A percentile compares a stretch with the other conserved stretches of the same genome.
These are phyloP conservation scores for Botryotinia globosa DNA, from an alignment of 2,329 filamentous ascomycete genomes.

Conservation along the genomic window DNA sequence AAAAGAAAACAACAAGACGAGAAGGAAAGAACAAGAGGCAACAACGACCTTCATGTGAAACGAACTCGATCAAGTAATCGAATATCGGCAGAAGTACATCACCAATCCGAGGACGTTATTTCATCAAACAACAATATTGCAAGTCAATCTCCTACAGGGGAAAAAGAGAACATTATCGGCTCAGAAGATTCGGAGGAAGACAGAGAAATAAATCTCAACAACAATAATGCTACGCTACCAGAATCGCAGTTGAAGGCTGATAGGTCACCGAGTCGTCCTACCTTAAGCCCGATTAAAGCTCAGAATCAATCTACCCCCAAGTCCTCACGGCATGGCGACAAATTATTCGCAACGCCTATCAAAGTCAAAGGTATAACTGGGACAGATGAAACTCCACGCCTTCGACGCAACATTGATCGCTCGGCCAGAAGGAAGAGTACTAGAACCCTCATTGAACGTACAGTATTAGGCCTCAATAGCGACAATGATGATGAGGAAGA, in stretches of 20 bases:
- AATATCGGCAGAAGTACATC: not conserved
- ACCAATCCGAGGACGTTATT: not conserved
- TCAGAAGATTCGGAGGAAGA: constrained; percentile 12
- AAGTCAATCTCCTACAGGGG: not conserved
- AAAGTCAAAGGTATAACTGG: constrained; percentile 25
- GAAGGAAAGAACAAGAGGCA: constrained; percentile 17
- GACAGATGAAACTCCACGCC: constrained; percentile 31
- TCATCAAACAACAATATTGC: not conserved
- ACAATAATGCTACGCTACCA: not conserved
- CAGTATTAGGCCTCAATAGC: constrained; percentile 59
- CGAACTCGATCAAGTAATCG: constrained; percentile 22
- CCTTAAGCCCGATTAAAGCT: constrained; percentile 1
- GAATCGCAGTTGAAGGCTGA: not conserved
- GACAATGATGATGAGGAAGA: constrained; percentile 72
- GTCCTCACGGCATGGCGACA: constrained; percentile 28
- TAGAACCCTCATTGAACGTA: constrained; percentile 69
- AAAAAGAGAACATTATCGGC: constrained; percentile 1
- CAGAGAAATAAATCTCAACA: not conserved
- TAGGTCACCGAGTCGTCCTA: constrained; percentile 1
- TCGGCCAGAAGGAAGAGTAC: constrained; percentile 87
- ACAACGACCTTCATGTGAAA: constrained; percentile 23
- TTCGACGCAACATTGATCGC: constrained; percentile 58
- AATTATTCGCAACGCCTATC: constrained; percentile 36
- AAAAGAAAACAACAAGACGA: constrained; percentile 28
- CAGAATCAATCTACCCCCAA: constrained; percentile 28